Percentiles rank a stretch among this genome's conserved stretches.
Evolutionary conservation across 2,329 filamentous ascomycete species (phyloP).

Genomic region (Harringtonia aguacate): DNA sequence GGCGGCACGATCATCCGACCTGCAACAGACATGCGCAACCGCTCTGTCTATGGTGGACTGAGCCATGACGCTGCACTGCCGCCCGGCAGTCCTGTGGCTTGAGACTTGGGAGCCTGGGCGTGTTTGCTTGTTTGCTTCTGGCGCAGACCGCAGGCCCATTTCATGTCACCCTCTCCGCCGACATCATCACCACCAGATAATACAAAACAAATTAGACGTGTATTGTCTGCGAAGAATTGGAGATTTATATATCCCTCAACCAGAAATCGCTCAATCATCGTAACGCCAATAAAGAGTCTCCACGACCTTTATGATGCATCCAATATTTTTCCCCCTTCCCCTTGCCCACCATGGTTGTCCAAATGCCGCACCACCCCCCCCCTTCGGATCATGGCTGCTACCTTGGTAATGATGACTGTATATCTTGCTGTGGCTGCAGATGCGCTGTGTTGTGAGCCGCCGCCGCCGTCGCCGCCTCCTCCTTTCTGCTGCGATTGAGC

Average conservation of each 20-base stretch:
- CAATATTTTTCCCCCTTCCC: background rate
- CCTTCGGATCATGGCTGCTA: too few relatives aligned
- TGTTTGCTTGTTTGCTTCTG: too few relatives aligned
- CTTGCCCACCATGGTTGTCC: background rate
- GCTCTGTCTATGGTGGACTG: background rate
- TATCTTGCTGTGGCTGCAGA: background rate
- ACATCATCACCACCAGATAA: too few relatives aligned
- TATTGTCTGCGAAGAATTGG: too few relatives aligned
- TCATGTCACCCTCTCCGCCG: too few relatives aligned
- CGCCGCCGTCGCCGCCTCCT: background rate
- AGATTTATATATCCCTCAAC: too few relatives aligned
- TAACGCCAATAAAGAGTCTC: slow-evolving; percentile 1
- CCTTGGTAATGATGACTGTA: background rate
- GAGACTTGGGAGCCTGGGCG: too few relatives aligned
- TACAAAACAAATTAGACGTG: too few relatives aligned
- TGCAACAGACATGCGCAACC: background rate
- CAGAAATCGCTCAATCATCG: too few relatives aligned
- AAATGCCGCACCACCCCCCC: background rate
- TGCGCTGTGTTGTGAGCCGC: background rate
- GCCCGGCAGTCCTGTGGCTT: too few relatives aligned
- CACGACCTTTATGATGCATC: background rate
- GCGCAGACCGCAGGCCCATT: too few relatives aligned
- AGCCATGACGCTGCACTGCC: too few relatives aligned
- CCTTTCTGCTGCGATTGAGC: slow-evolving; percentile 34
- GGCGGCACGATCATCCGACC: background rate